Evolutionary conservation across 2,329 filamentous ascomycete species (phyloP), one percentile per base, ranked within the genome.

Genomic region (Ophiostoma tasmaniense): DNA sequence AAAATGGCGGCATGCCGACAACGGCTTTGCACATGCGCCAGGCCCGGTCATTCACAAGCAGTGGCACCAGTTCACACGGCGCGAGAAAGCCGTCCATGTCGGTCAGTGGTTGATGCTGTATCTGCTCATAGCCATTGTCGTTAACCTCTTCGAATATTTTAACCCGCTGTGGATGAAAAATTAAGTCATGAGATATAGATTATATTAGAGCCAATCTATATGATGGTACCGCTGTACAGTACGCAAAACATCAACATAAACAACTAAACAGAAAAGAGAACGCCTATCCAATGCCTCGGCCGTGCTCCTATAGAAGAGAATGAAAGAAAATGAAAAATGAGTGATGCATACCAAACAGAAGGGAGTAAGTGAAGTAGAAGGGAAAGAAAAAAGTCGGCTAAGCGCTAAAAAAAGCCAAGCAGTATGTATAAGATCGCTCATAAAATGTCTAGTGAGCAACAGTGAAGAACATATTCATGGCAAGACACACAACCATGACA

Each of bases 401-500:
- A 55, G 55, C 55, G 14, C 55, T 22, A 25, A 20, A 61, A 6
- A 61, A 61, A 61, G 42, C n/a, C 28, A 30, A 33, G 55, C 28
- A 62, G 20, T n/a, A 22, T 20, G 20, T 30, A 10, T 62, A 13
- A 61, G 3, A 25, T 3, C 10, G 25, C 6, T 20, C 25, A 17
- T 14, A 62, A 64, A n/a, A 2, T 22, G 6, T 20, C 64, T 79
- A 91, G 79, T 90, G 87, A 69, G 84, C 83, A 68, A 83, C 85
- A 66, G 87, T 83, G 74, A 95, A 93, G 74, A 97, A 90, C 17
- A 90, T 88, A 77, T 98, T 98, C 76, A 93, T 92, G 61, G 87
- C 81, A 74, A 99, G 80, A 76, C 93, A 98, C 65, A 94, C 89
- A 35, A 91, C 80, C 95, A 99, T 98, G 67, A 99, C 93, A 66